A percentile compares a stretch with the other conserved stretches of the same genome.
Conservation (phyloP, 495 filamentous ascomycete species). For the Penicillium ochrochloron region DNA sequence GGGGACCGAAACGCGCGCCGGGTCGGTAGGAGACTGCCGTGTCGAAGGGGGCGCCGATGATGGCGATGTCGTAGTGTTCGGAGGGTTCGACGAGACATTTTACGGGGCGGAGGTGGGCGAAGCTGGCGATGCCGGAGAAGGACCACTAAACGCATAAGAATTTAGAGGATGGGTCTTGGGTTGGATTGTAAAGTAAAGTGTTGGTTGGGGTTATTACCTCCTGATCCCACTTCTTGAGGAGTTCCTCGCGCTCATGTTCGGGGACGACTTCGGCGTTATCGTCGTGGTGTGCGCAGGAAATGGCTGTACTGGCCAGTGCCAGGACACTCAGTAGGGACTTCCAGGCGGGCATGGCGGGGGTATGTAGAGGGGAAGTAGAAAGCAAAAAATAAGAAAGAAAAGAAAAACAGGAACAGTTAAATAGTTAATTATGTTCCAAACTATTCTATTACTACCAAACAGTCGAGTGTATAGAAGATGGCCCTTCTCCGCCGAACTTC, state of each 20-base stretch:
- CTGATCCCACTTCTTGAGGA: constrained; percentile 58
- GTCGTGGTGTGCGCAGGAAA: constrained; percentile 46
- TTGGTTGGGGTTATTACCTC: constrained; percentile 40
- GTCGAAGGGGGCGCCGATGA: constrained; percentile 85
- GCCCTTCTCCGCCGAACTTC: constrained; percentile 26
- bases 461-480: constrained; percentile 5
- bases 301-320: constrained; percentile 41
- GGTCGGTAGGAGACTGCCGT: constrained; percentile 81
- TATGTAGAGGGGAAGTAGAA: constrained; percentile 25
- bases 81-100: constrained; percentile 73
- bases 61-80: constrained; percentile 73
- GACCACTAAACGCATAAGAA: constrained; percentile 58
- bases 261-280: constrained; percentile 46
- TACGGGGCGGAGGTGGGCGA: constrained; percentile 75
- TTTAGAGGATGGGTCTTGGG: neutral
- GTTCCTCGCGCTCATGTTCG: constrained; percentile 47
- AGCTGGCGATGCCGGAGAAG: constrained; percentile 79
- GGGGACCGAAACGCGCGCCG: constrained; percentile 80
- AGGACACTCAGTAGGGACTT: constrained; percentile 41
- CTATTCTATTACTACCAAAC: neutral
- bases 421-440: neutral
- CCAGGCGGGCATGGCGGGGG: constrained; percentile 26
- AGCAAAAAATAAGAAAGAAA: neutral
- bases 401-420: neutral
- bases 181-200: neutral